These are phyloP conservation scores for Colletotrichum neosansevieriae DNA, from an alignment of 2,329 filamentous ascomycete species.

Conservation along the genomic window DNA sequence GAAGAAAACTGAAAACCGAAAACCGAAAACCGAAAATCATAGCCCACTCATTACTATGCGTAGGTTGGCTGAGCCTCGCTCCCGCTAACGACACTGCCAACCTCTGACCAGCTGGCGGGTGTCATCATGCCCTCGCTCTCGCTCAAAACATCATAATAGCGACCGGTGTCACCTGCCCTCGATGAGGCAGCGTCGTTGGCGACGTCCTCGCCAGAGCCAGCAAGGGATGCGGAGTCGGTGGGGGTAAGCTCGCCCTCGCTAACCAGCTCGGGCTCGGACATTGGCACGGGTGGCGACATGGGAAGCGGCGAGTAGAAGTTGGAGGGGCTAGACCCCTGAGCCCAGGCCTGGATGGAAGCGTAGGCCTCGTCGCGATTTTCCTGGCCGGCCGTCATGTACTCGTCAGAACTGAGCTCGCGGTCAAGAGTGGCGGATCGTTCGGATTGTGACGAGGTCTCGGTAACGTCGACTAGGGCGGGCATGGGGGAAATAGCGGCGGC, in stretches of 20 bases:
- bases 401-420: conserved; percentile 55
- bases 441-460: conserved; percentile 35
- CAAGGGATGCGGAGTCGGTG: conserved; percentile 68
- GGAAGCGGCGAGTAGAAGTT: conserved; percentile 72
- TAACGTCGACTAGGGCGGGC: conserved; percentile 51
- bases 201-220: conserved; percentile 63
- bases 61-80: conserved; percentile 54
- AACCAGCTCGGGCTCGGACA: conserved; percentile 65
- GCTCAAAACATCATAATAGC: conserved; percentile 68
- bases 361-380: conserved; percentile 62
- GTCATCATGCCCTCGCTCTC: conserved; percentile 71
- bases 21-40: background rate
- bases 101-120: conserved; percentile 73
- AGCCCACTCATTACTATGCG: conserved; percentile 42
- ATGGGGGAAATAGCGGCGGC: conserved; percentile 43
- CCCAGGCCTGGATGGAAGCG: conserved; percentile 75
- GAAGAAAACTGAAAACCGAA: background rate
- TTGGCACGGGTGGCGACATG: conserved; percentile 60
- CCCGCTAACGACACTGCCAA: conserved; percentile 72
- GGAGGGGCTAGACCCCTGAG: conserved; percentile 63
- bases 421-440: conserved; percentile 41
- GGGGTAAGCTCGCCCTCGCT: conserved; percentile 69
- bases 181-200: conserved; percentile 57
- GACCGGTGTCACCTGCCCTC: conserved; percentile 52
- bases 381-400: conserved; percentile 66